A percentile compares a stretch with the other conserved stretches of the same genome.
Conservation (phyloP, 2,329 filamentous ascomycete species). For the Metarhizium sp. region DNA sequence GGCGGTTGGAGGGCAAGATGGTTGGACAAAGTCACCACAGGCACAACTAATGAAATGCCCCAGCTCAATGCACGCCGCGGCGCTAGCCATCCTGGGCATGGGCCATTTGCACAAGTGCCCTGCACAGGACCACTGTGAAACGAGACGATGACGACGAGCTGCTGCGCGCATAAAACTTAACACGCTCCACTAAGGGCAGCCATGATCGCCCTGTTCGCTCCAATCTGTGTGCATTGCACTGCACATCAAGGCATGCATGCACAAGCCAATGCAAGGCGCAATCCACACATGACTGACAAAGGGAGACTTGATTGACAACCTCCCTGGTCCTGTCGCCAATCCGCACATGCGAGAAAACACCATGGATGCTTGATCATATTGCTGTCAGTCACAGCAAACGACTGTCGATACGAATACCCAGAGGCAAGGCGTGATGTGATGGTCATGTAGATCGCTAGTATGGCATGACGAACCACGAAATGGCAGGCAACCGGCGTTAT, state of each 20-base stretch:
- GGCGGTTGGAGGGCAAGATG: background rate
- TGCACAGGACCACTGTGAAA: slow-evolving; percentile 1
- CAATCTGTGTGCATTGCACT: background rate
- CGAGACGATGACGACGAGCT: slow-evolving; percentile 5
- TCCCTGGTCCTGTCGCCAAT: background rate
- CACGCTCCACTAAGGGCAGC: background rate
- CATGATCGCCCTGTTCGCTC: background rate
- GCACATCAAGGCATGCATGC: background rate
- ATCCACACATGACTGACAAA: background rate
- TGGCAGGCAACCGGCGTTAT: background rate
- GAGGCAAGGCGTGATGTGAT: background rate
- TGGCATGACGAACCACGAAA: background rate
- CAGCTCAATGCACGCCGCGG: slow-evolving; percentile 4
- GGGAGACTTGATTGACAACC: too few species aligned
- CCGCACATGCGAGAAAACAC: too few species aligned
- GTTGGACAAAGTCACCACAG: background rate
- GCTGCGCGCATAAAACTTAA: slow-evolving; percentile 2
- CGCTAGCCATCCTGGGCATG: slow-evolving; percentile 1
- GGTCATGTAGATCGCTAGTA: background rate
- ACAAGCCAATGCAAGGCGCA: background rate
- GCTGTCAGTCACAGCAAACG: background rate
- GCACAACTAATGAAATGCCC: background rate
- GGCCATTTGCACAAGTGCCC: slow-evolving; percentile 1
- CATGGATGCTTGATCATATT: background rate
- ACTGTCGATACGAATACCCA: too few species aligned